Conservation (phyloP, 768 basidiomycete species). For the Lactifluus volemus region DNA sequence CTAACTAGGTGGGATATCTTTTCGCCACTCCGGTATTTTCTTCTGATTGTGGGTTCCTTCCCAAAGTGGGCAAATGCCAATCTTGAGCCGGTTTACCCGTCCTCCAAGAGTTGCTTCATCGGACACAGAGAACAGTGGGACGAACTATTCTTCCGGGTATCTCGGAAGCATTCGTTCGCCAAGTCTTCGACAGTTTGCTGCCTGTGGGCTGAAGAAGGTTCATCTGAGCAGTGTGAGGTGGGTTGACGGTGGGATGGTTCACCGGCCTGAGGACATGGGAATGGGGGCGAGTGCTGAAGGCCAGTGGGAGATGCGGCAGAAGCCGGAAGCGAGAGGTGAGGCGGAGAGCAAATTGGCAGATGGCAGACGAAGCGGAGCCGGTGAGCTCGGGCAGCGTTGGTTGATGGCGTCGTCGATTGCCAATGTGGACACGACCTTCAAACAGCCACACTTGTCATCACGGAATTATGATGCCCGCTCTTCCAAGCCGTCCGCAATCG, state of each 20-base stretch:
- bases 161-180: slow-evolving; percentile 41
- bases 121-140: neutral
- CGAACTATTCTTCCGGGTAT: slow-evolving; percentile 54
- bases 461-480: too few relatives aligned
- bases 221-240: slow-evolving; percentile 70
- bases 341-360: slow-evolving; percentile 32
- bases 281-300: slow-evolving; percentile 52
- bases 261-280: slow-evolving; percentile 50
- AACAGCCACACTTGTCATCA: too few relatives aligned
- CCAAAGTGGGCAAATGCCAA: slow-evolving; percentile 44
- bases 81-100: slow-evolving; percentile 22
- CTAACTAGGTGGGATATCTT: slow-evolving; percentile 62
- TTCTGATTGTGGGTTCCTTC: neutral
- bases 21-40: neutral
- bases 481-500: too few relatives aligned
- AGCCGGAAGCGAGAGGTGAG: slow-evolving; percentile 42
- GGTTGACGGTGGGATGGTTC: slow-evolving; percentile 44
- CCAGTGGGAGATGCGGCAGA: slow-evolving; percentile 66
- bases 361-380: neutral
- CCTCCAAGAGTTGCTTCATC: slow-evolving; percentile 19
- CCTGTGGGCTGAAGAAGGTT: slow-evolving; percentile 54
- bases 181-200: slow-evolving; percentile 41
- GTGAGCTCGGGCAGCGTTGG: neutral
- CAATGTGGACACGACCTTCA: too few relatives aligned
- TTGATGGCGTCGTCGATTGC: too few relatives aligned